Base-by-base conservation (phyloP, 495 filamentous ascomycete species). In the Neurospora pannonica region DNA sequence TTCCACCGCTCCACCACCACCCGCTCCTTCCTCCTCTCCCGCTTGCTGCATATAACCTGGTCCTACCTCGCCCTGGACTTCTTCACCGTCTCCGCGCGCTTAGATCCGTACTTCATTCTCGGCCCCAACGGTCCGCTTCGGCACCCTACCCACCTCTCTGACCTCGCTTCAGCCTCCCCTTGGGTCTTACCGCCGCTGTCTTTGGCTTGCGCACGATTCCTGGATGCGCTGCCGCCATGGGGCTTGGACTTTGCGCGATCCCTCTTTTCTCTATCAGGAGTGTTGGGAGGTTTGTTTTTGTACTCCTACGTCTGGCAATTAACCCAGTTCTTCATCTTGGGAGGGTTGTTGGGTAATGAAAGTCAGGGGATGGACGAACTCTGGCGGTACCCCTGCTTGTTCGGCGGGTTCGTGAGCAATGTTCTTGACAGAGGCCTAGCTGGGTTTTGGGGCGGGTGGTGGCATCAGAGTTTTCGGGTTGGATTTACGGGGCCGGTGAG, bases 401-500 rank as follows among this genome's bases (percentile, higher is more conserved):
- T 88, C 77, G 94, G 93, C 17, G 84, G 87, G 1, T 83, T 88
- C 74, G 74, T 73, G 3, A 7, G 6, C 0, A 78, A 83, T 10
- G 83, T 95, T 6, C 78, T 91, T 5, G 87, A 92, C 71, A 82
- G 89, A 67, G 93, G 94, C 0, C 82, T 97, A 1, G 84, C 87
- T 9, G 94, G 94, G 38, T 89, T 90, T 76, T 97, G 94, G 94
- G 89, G 91, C 54, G 86, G 84, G 19, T 97, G 91, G 90, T 97
- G 94, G 94, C 94, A 97, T 81, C 94, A 97, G 80, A 87, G 91
- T 2, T 96, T 97, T 83, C 90, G 93, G 4, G 86, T 88, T 42
- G 92, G 86, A 0, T 95, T 97, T 79, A 82, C 87, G 7, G 86
- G 87, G 2, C 88, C 91, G 0, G 81, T 85, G 0, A 79, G 81